Conservation (phyloP, 805 yeast genomes). For the Candida ascalaphidarum region DNA sequence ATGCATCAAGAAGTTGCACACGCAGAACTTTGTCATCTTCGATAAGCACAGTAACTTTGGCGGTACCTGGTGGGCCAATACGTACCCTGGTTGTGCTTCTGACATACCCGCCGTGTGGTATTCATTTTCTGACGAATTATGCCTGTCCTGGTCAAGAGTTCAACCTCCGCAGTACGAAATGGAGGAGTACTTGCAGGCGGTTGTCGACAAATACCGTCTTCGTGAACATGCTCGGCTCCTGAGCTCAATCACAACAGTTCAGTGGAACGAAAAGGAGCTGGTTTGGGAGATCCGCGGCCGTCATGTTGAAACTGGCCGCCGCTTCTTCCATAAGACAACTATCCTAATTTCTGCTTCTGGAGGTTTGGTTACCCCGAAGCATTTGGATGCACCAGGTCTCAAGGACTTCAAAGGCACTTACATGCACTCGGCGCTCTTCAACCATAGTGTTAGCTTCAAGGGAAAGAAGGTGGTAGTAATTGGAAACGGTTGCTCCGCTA, state of each 20-base stretch:
- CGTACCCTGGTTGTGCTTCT: conserved; percentile 4
- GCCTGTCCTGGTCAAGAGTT: conserved; percentile 1
- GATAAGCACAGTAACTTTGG: conserved; percentile 26
- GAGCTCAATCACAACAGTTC: neutral
- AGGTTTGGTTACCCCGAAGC: conserved; percentile 1
- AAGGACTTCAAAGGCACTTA: conserved; percentile 2
- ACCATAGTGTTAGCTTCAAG: conserved; percentile 1
- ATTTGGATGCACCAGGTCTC: conserved; percentile 1
- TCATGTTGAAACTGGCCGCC: conserved; percentile 1
- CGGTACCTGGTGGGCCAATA: conserved; percentile 5
- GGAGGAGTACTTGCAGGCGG: conserved; percentile 2
- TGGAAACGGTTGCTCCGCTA: conserved; percentile 4
- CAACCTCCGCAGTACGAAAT: conserved; percentile 3
- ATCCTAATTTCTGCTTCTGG: conserved; percentile 1
- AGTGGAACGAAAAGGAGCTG: conserved; percentile 1
- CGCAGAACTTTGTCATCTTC: conserved; percentile 22
- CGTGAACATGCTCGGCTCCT: conserved; percentile 1
- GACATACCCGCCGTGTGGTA: conserved; percentile 4
- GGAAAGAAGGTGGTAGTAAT: conserved; percentile 3
- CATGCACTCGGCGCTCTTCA: conserved; percentile 3
- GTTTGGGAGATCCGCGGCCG: conserved; percentile 1
- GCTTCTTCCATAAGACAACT: conserved; percentile 1
- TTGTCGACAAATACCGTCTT: conserved; percentile 2
- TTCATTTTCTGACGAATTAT: conserved; percentile 1
- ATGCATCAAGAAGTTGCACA: conserved; percentile 15